Conservation (phyloP, 805 yeast genomes). For the Nakazawaea wyomingensis region DNA sequence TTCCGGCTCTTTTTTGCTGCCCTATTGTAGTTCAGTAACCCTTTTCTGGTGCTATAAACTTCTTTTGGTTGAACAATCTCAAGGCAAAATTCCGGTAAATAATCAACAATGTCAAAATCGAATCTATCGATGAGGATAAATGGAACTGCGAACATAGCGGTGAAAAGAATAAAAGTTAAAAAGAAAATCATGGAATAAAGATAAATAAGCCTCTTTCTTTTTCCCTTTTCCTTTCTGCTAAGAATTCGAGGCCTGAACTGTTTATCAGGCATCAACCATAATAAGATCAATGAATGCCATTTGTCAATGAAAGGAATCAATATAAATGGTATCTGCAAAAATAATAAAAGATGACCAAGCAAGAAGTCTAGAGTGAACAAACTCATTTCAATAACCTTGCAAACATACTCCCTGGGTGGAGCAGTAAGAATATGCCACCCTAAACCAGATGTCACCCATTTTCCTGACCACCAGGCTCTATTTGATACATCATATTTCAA, state of each 20-base stretch:
- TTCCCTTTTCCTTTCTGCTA: constrained; percentile 36
- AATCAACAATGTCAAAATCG: constrained; percentile 33
- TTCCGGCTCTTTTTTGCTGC: constrained; percentile 7
- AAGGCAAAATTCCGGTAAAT: constrained; percentile 33
- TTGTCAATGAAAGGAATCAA: constrained; percentile 59
- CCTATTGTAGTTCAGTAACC: constrained; percentile 26
- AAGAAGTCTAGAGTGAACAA: constrained; percentile 61
- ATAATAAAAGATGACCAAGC: constrained; percentile 53
- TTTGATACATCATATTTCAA: constrained; percentile 54
- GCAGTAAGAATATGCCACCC: constrained; percentile 60
- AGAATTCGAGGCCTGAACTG: constrained; percentile 45
- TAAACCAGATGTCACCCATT: constrained; percentile 57
- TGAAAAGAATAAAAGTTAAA: constrained; percentile 23
- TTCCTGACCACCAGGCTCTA: constrained; percentile 77
- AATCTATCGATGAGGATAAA: constrained; percentile 28
- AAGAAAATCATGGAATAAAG: constrained; percentile 33
- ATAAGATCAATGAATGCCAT: constrained; percentile 60
- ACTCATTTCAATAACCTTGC: constrained; percentile 63
- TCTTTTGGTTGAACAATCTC: constrained; percentile 41
- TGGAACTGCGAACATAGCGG: constrained; percentile 35
- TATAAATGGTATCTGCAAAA: constrained; percentile 55
- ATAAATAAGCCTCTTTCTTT: constrained; percentile 30
- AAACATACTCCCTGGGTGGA: constrained; percentile 57
- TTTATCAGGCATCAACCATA: constrained; percentile 60
- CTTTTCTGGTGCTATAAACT: constrained; percentile 25